A percentile compares a stretch with the other conserved stretches of the same genome.
Conservation (phyloP, 768 basidiomycete species). For the Psilocybe cyanescens region DNA sequence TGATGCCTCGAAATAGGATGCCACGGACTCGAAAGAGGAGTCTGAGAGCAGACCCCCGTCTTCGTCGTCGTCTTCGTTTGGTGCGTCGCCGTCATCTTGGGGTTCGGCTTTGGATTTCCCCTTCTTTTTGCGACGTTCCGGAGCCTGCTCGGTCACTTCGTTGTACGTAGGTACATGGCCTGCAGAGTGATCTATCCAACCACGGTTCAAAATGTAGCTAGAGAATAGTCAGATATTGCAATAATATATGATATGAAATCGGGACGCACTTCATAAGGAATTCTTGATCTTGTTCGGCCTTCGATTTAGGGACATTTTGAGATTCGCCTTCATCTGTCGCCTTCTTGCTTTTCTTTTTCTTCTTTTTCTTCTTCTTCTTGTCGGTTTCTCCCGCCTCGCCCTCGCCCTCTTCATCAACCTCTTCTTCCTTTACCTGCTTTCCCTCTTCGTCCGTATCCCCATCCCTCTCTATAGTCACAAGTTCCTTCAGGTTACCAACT, state of each 20-base stretch:
- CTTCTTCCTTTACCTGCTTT: conserved; percentile 28
- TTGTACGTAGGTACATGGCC: conserved; percentile 83
- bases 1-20: conserved; percentile 91
- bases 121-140: conserved; percentile 32
- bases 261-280: conserved; percentile 83
- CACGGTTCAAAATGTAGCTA: conserved; percentile 96
- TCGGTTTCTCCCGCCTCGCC: conserved; percentile 46
- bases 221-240: neutral
- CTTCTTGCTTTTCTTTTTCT: conserved; percentile 34
- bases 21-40: conserved; percentile 79
- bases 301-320: conserved; percentile 26
- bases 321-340: conserved; percentile 20
- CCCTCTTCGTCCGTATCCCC: conserved; percentile 26
- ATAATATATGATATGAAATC: neutral
- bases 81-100: conserved; percentile 23
- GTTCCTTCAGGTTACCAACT: conserved; percentile 74
- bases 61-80: conserved; percentile 50
- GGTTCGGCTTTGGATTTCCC: conserved; percentile 37
- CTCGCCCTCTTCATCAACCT: conserved; percentile 38
- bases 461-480: conserved; percentile 63
- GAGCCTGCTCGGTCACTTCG: conserved; percentile 60
- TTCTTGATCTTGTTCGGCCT: conserved; percentile 77
- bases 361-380: conserved; percentile 38
- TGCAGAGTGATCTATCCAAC: conserved; percentile 88
- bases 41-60: conserved; percentile 41